Percentiles rank a stretch among this genome's conserved stretches.
Evolutionary conservation across 306 rosid genomes (phyloP).

Genomic region (Castanea mollissima): DNA sequence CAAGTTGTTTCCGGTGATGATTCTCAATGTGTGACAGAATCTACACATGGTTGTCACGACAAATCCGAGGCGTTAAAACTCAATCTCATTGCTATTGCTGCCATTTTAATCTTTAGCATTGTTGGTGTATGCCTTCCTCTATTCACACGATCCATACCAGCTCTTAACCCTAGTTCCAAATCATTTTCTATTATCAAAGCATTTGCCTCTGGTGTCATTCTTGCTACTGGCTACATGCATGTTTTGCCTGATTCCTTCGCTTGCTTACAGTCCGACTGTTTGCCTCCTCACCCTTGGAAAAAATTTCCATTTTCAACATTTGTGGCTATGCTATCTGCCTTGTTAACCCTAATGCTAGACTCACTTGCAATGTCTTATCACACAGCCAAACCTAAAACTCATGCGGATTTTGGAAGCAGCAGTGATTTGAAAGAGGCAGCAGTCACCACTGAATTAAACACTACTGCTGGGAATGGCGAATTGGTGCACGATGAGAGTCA

Average conservation of each 20-base stretch:
- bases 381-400: neutral
- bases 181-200: slow-evolving; percentile 51
- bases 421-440: no score
- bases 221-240: slow-evolving; percentile 76
- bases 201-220: slow-evolving; percentile 66
- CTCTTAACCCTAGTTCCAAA: slow-evolving; percentile 41
- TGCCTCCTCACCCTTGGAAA: slow-evolving; percentile 56
- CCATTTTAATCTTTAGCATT: slow-evolving; percentile 44
- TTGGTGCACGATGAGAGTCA: neutral
- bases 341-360: slow-evolving; percentile 57
- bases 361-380: slow-evolving; percentile 44
- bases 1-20: neutral
- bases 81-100: slow-evolving; percentile 47
- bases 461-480: no score
- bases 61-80: slow-evolving; percentile 26
- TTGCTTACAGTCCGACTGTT: slow-evolving; percentile 38
- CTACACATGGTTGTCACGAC: slow-evolving; percentile 33
- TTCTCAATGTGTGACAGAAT: neutral
- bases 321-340: slow-evolving; percentile 59
- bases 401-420: no score
- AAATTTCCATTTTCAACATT: slow-evolving; percentile 61
- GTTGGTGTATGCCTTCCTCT: slow-evolving; percentile 44
- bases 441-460: no score
- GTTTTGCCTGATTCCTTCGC: slow-evolving; percentile 62
- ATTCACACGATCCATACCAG: slow-evolving; percentile 37